Base-by-base conservation (phyloP, 1,284 basidiomycete genomes). In the Athelia psychrophila region DNA sequence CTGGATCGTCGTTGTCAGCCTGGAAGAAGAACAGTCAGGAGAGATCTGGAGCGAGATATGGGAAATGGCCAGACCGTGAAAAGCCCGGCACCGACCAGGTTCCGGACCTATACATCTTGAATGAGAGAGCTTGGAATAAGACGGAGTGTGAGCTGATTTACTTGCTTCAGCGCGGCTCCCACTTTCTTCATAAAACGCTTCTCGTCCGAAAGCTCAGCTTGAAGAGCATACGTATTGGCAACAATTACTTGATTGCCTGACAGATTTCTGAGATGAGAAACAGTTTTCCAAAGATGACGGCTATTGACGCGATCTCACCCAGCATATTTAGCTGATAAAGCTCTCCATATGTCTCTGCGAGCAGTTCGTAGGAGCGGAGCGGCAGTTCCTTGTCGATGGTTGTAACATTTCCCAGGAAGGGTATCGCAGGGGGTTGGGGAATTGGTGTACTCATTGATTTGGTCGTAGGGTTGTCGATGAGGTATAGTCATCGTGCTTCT, bases 181-280 rank as follows among this genome's bases (percentile, higher is more conserved):
- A 78, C 61, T 22, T 56, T 57, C 60, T 81, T 82, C 38, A 68
- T 61, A 62, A 79, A 80, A 25, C 70, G 64, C 25, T 65, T 68
- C 44, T 81, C 77, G 55, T 81, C 71, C 40, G 68, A 73, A 4
- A 76, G 60, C 59, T 79, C 74, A 56, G 76, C 70, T 10, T 68
- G 64, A 18, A 80, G 63, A n/a, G 65, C 66, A 35, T 74, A 69
- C 13, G 68, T 67, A 51, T 66, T 72, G 9, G 76, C 60, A 20
- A 72, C 59, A 13, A 72, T 54, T 10, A 68, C 49, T 10, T 54
- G 58, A 20, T 61, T 58, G 1, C 66, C 73, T 72, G 53, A n/a
- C 25, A 22, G 33, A 35, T 12, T 10, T n/a, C n/a, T 6, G 6
- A 42, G 38, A 42, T 42, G 38, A 42, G 38, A 6, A 42, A 42